These are phyloP conservation scores for Alnus rubra DNA, from an alignment of 306 rosid genomes.

Conservation along the genomic window DNA sequence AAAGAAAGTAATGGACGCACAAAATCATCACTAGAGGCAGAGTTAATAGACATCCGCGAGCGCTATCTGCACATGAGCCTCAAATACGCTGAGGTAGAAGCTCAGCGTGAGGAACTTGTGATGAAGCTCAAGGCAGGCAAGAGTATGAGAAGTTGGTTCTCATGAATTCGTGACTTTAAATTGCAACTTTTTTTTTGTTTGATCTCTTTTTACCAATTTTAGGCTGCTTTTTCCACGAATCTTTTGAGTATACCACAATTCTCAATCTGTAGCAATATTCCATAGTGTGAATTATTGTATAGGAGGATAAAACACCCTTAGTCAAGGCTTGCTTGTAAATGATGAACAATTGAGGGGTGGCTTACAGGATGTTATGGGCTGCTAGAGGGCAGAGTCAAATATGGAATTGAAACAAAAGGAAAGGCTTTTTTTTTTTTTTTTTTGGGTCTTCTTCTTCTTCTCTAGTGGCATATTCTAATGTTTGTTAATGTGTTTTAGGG, in stretches of 20 bases:
- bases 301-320: slow-evolving; percentile 24
- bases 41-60: slow-evolving; percentile 77
- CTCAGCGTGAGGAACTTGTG: slow-evolving; percentile 91
- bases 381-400: not conserved
- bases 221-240: slow-evolving; percentile 35
- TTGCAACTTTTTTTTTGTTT: slow-evolving; percentile 15
- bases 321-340: slow-evolving; percentile 41
- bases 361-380: not conserved
- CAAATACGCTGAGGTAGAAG: slow-evolving; percentile 87
- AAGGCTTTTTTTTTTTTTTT: not conserved
- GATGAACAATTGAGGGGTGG: slow-evolving; percentile 36
- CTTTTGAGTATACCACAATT: slow-evolving; percentile 33
- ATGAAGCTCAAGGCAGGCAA: slow-evolving; percentile 70
- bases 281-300: slow-evolving; percentile 25
- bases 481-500: too few relatives aligned
- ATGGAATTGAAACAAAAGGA: not conserved
- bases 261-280: slow-evolving; percentile 28
- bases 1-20: slow-evolving; percentile 58
- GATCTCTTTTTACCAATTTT: slow-evolving; percentile 28
- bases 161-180: slow-evolving; percentile 30
- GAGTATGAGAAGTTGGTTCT: slow-evolving; percentile 64
- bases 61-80: slow-evolving; percentile 91
- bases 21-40: slow-evolving; percentile 76
- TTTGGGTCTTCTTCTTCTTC: too few relatives aligned
- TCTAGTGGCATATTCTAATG: too few relatives aligned